Evolutionary conservation across 805 yeast species (phyloP), one percentile per base, ranked within the genome.

Genomic region (Komagataella pastoris): DNA sequence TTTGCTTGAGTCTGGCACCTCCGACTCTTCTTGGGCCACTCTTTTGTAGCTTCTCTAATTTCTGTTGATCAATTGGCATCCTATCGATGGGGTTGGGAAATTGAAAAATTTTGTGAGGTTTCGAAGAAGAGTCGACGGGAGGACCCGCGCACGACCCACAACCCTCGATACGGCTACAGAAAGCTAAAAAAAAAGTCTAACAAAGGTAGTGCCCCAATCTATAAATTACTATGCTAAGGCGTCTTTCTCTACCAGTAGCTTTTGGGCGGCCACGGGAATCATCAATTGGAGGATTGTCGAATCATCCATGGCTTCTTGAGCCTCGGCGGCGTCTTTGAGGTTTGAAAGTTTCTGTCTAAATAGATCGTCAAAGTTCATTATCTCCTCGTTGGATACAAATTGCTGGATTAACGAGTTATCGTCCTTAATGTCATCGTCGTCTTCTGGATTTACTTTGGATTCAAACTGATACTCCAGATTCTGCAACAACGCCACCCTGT

Each of bases 51-150:
- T 86, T 88, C 64, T 95, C 95, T 75, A 85, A 76, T 75, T 88
- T 88, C 72, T 85, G 96, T 76, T 90, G 95, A 74, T 89, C 96
- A 70, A 85, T 77, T 71, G 90, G 90, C 95, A 85, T 85, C 40
- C 40, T 30, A 8, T 30, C 40, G 40, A 30, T 30, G 40, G 40
- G 40, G 40, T 30, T 30, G 40, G 40, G 40, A 30, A 30, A 30
- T 30, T 30, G 40, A 30, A 30, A 30, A 30, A 30, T 30, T 30
- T 30, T 30, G 40, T 30, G 40, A 30, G 40, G 40, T 30, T 30
- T 30, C 40, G 40, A 30, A 30, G 40, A 30, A 30, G 40, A 30
- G 40, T 30, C 40, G 40, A 4, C 40, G 40, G 40, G n/a, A 8
- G 40, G 40, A 30, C 40, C n/a, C 14, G 40, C 40, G 40, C 40